Base-by-base conservation (phyloP, 2,329 filamentous ascomycete species). In the Hypoxylon sp. region DNA sequence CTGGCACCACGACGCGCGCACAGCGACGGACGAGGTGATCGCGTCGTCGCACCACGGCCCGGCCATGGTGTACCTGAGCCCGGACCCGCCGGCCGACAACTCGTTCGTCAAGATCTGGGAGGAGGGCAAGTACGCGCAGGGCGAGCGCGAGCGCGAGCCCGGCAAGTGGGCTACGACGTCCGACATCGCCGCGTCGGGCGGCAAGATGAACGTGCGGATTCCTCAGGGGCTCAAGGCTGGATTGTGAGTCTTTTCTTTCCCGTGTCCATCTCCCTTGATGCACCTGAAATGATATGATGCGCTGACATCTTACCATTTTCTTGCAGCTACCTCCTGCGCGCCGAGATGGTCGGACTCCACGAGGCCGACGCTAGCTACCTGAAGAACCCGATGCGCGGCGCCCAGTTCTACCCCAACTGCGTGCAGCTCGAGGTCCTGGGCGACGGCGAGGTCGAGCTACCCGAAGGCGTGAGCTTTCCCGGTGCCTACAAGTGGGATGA, bases 271-370 rank as follows among this genome's bases (percentile, higher is more conserved):
- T 4, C 17, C 3, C 18, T 3, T 41, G 15, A 23, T 15, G 18
- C 10, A n/a, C 8, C 23, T 7, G 23, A 23, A 9, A 24, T 3
- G 18, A 21, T 13, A 13, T 10, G 10, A 23, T 23, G 20, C 23
- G 37, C 40, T 42, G 11, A 29, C 13, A 3, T 18, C 4, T 29
- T 3, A 26, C 4, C 17, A 6, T 18, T 2, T 23, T 41, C 9
- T 10, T 9, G 74, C n/a, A 75, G 78, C 67, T 78, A 79, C 59
- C 75, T 79, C 53, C 75, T 78, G 17, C 73, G 77, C 33, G 76
- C 78, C 49, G 76, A 79, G 62, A 72, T 78, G 55, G 72, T 77
- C 52, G 77, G 74, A 2, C 72, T 79, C 40, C 77, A 79, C 58
- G 60, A 73, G 26, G 68, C 33, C n/a, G 48, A 57, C 10, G 57